Evolutionary conservation across 2,329 filamentous ascomycete genomes (phyloP).

Genomic region (Trichophyton verrucosum): DNA sequence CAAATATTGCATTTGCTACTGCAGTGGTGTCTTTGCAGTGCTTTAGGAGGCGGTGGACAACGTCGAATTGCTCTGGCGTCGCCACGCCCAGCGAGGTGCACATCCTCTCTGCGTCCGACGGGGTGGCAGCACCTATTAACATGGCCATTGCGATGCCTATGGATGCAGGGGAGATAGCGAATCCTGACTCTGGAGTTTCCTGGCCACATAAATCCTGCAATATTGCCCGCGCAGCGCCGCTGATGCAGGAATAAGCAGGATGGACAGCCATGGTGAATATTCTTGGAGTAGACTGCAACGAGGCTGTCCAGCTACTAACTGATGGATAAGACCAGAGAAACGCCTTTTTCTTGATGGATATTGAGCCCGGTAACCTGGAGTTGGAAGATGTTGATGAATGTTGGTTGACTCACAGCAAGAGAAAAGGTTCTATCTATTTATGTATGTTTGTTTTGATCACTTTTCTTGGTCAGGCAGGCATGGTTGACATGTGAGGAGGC

Average conservation of each 20-base stretch:
- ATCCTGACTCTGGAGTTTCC: not conserved
- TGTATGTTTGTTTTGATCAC: not conserved
- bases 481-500: not conserved
- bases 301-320: not conserved
- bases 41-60: not conserved
- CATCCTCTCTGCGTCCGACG: not conserved
- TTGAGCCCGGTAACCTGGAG: not conserved
- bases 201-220: not conserved
- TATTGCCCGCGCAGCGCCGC: not conserved
- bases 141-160: conserved; percentile 2
- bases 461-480: not conserved
- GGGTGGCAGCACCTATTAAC: not conserved
- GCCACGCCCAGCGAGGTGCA: not conserved
- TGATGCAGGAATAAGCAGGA: not conserved
- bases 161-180: not conserved
- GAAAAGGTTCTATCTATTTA: not conserved
- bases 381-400: too few species aligned
- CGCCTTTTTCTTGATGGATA: not conserved
- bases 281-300: not conserved
- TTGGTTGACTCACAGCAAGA: too few species aligned
- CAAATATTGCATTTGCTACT: not conserved
- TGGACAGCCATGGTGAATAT: not conserved
- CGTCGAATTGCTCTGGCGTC: not conserved
- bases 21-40: not conserved
- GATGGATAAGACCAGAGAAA: not conserved